Conservation (phyloP, 768 basidiomycete species). For the Melanogaster broomeanus region DNA sequence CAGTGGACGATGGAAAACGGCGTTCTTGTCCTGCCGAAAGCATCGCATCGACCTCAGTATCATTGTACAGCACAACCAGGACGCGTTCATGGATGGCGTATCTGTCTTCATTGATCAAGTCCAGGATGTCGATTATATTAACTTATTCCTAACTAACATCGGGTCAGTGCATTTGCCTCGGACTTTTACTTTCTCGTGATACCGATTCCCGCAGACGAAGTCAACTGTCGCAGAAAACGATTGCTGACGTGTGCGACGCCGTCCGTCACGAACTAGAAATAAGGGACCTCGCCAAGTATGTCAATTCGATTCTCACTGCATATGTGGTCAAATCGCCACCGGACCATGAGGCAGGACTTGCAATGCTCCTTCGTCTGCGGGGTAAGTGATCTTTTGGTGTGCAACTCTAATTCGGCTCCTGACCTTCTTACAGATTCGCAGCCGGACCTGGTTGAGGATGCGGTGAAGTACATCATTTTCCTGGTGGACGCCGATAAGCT, state of each 20-base stretch:
- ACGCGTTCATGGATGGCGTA: slow-evolving; percentile 62
- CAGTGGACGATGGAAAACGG: slow-evolving; percentile 80
- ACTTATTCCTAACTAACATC: slow-evolving; percentile 84
- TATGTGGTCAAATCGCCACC: slow-evolving; percentile 91
- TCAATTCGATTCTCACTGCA: slow-evolving; percentile 90
- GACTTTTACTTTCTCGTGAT: background rate
- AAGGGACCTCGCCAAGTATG: slow-evolving; percentile 73
- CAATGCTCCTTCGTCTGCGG: slow-evolving; percentile 73
- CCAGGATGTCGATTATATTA: slow-evolving; percentile 87
- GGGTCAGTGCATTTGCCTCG: slow-evolving; percentile 53
- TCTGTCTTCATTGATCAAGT: slow-evolving; percentile 80
- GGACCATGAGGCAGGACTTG: slow-evolving; percentile 84
- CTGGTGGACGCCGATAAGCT: slow-evolving; percentile 89
- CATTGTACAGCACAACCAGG: slow-evolving; percentile 81
- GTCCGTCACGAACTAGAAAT: slow-evolving; percentile 72
- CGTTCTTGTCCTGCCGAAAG: slow-evolving; percentile 88
- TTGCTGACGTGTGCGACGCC: slow-evolving; percentile 74
- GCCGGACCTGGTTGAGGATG: slow-evolving; percentile 86
- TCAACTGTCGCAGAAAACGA: slow-evolving; percentile 53
- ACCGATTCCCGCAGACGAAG: slow-evolving; percentile 50
- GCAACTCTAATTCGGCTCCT: background rate
- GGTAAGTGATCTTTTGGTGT: slow-evolving; percentile 45
- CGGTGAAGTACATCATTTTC: slow-evolving; percentile 98
- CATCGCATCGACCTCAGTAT: slow-evolving; percentile 91
- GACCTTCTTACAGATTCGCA: slow-evolving; percentile 36